Percentiles rank a stretch among this genome's conserved stretches.
Evolutionary conservation across 176 grass and related monocot genomes (phyloP).

Genomic region (Carex parvula): DNA sequence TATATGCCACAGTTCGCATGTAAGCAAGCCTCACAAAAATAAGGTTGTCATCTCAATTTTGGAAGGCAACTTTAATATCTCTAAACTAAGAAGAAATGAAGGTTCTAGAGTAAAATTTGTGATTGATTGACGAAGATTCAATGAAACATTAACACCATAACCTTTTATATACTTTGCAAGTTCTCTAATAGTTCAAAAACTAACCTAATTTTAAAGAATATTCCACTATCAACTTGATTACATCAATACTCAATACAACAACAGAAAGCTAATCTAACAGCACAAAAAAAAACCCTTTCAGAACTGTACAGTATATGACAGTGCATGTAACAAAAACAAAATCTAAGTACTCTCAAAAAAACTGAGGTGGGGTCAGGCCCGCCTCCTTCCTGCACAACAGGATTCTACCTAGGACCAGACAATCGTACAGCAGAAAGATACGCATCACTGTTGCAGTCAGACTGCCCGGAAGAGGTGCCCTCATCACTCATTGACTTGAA

Average conservation of each 20-base stretch:
- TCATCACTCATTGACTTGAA: constrained; percentile 80
- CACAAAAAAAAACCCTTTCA: background rate
- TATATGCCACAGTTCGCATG: background rate
- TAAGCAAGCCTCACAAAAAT: background rate
- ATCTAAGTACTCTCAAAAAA: constrained; percentile 10
- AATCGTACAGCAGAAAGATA: constrained; percentile 77
- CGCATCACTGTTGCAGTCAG: constrained; percentile 80
- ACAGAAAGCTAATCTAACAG: background rate
- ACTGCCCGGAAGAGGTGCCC: constrained; percentile 67
- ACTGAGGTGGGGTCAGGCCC: background rate
- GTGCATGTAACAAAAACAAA: constrained; percentile 13
- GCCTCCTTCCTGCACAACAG: background rate
- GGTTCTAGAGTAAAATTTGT: background rate
- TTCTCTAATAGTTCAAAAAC: background rate
- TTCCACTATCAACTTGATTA: constrained; percentile 1
- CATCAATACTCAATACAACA: constrained; percentile 13
- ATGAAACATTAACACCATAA: background rate
- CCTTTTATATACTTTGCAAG: background rate
- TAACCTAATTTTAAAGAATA: constrained; percentile 7
- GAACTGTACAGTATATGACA: constrained; percentile 22
- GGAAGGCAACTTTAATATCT: background rate
- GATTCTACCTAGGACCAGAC: constrained; percentile 71
- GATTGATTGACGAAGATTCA: constrained; percentile 7
- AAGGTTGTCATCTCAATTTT: background rate
- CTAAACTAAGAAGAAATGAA: background rate